Evolutionary conservation across 2,329 filamentous ascomycete genomes (phyloP), one percentile per base, ranked within the genome.

Genomic region (Ascochyta koolunga): DNA sequence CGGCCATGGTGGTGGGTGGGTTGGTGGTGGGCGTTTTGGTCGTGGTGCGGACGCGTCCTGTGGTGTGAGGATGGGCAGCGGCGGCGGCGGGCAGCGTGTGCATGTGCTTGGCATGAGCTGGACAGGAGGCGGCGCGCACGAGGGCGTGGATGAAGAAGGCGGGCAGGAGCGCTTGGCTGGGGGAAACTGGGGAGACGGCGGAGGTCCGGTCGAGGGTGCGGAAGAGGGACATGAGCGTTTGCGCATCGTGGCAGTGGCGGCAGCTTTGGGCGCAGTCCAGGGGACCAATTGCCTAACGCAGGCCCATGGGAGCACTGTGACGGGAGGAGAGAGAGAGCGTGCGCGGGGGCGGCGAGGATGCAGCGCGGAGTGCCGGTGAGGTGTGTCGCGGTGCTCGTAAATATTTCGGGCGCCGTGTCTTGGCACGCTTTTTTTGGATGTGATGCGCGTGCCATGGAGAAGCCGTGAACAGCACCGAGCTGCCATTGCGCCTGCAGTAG

Each of bases 151-250:
- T 79, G 70, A 86, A 84, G 59, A 82, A 63, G 2, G 66, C 25
- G 49, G 75, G 64, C 16, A 71, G 44, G 1, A 72, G 67, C 29
- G 62, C 62, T 36, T 59, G 36, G 49, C 61, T 55, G 68, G 69
- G 76, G 78, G 78, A 77, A 74, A 77, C 72, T 70, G 77, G 76
- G 78, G 78, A 77, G 74, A 77, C 72, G 70, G 77, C 70, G 72
- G 78, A 77, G 76, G 77, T 76, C 79, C 80, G 78, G 72, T 81
- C 77, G 75, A 81, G 78, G 76, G 77, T 78, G 77, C 79, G 79
- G 78, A 82, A 73, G 77, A 81, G 77, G 83, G 82, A 85, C 86
- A 88, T 88, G 83, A 83, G 82, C 81, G 70, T 77, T 73, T 78
- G 78, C 76, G 80, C 85, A 88, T 87, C 65, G 79, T 86, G 83